Evolutionary conservation across 345 rosid genomes (phyloP).

Genomic region (Psidium guajava): DNA sequence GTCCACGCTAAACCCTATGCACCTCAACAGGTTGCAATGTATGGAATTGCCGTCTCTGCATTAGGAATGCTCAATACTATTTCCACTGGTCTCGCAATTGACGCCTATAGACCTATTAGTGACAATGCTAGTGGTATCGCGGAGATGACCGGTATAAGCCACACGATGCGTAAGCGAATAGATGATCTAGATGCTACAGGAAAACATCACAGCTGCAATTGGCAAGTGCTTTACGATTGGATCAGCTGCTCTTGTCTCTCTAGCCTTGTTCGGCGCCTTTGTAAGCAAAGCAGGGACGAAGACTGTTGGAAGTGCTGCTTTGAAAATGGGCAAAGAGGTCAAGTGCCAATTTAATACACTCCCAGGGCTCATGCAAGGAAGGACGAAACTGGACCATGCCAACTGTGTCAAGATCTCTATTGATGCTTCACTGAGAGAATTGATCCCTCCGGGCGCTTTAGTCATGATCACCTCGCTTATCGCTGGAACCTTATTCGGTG

Average conservation of each 20-base stretch:
- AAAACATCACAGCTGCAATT: conserved; percentile 60
- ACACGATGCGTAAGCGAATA: conserved; percentile 42
- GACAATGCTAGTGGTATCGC: conserved; percentile 64
- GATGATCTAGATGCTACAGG: conserved; percentile 65
- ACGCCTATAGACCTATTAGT: conserved; percentile 66
- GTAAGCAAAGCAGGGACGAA: conserved; percentile 69
- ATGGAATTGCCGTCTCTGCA: conserved; percentile 53
- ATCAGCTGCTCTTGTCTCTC: conserved; percentile 22
- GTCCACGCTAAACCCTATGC: too few relatives aligned
- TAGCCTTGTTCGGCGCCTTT: conserved; percentile 43
- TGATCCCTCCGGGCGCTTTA: conserved; percentile 68
- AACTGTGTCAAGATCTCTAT: conserved; percentile 69
- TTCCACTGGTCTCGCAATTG: conserved; percentile 53
- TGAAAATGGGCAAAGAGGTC: conserved; percentile 73
- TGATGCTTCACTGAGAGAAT: conserved; percentile 50
- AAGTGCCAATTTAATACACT: conserved; percentile 58
- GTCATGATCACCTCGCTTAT: conserved; percentile 59
- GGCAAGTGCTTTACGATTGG: conserved; percentile 79
- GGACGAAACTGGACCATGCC: conserved; percentile 49
- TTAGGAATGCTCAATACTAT: conserved; percentile 66
- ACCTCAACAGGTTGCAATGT: too few relatives aligned
- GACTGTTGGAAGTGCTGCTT: conserved; percentile 61
- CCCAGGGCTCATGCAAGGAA: conserved; percentile 65
- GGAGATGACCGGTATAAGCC: conserved; percentile 65
- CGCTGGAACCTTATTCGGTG: conserved; percentile 52